A percentile compares a stretch with the other conserved stretches of the same genome.
phyloP scores from a whole-genome alignment of 139 green algal species.

The Haematococcus lacustris region DNA sequence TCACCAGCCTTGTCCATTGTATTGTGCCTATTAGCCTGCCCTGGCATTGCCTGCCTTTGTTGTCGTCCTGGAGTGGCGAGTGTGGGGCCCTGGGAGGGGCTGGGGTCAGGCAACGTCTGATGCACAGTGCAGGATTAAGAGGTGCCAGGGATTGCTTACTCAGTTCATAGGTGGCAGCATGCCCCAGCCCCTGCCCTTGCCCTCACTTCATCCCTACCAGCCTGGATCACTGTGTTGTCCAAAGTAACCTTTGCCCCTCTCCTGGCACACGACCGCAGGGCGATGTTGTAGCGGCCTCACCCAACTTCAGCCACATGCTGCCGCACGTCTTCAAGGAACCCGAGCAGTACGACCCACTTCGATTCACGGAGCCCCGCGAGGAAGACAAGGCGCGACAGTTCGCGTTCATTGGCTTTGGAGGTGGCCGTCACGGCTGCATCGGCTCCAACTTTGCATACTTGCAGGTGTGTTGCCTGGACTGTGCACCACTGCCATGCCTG shows the following conservation, averaged over 20 bases:
- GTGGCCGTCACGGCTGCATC: constrained; percentile 94
- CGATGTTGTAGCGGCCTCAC: constrained; percentile 79
- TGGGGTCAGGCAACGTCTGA: too few relatives aligned
- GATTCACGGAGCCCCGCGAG: constrained; percentile 66
- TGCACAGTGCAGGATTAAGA: too few relatives aligned
- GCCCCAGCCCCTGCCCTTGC: not conserved
- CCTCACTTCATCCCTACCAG: not conserved
- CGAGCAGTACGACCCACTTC: constrained; percentile 74
- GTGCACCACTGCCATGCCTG: too few relatives aligned
- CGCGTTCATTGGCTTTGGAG: constrained; percentile 91
- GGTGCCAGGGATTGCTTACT: too few relatives aligned
- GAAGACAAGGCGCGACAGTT: constrained; percentile 80
- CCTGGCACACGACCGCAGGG: too few relatives aligned
- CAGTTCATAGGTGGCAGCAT: too few relatives aligned
- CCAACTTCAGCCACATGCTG: constrained; percentile 83
- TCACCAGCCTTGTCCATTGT: too few relatives aligned
- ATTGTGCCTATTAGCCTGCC: too few relatives aligned
- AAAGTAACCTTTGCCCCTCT: too few relatives aligned
- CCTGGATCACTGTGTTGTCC: not conserved
- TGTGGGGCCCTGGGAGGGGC: too few relatives aligned
- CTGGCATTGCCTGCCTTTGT: too few relatives aligned
- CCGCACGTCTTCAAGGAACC: constrained; percentile 69
- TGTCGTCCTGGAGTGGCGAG: too few relatives aligned
- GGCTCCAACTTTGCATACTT: constrained; percentile 96
- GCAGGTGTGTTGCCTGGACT: constrained; percentile 27